phyloP scores from a whole-genome alignment of 257 asterid species.

The Avicennia marina region DNA sequence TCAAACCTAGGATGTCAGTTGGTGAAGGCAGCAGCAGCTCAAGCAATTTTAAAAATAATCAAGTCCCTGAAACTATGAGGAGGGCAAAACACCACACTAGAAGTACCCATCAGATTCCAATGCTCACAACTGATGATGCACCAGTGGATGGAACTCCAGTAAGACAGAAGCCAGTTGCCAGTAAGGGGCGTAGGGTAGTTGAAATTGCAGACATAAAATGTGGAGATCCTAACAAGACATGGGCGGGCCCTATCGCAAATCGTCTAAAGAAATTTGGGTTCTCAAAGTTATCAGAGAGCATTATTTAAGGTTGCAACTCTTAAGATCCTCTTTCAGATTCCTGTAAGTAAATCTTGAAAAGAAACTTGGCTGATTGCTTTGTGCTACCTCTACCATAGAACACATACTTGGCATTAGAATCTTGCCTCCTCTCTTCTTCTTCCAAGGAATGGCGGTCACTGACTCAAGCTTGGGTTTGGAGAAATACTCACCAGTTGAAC shows the following conservation, averaged over 20 bases:
- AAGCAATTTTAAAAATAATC: constrained; percentile 13
- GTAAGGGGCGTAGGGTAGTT: constrained; percentile 40
- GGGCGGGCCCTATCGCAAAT: constrained; percentile 54
- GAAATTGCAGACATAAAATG: constrained; percentile 81
- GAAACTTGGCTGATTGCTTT: constrained; percentile 23
- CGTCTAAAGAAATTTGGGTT: constrained; percentile 65
- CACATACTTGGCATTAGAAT: constrained; percentile 45
- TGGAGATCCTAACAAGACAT: constrained; percentile 45
- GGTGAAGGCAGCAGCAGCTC: constrained; percentile 54
- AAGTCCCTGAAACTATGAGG: constrained; percentile 27
- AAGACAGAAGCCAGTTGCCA: constrained; percentile 45
- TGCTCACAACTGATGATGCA: constrained; percentile 45
- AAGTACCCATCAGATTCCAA: constrained; percentile 53
- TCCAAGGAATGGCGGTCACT: constrained; percentile 20
- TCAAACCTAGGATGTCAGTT: constrained; percentile 26
- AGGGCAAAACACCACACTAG: constrained; percentile 39
- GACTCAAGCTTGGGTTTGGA: constrained; percentile 23
- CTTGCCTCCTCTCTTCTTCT: constrained; percentile 41
- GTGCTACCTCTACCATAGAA: constrained; percentile 46
- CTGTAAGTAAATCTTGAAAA: constrained; percentile 19
- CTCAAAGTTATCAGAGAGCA: constrained; percentile 53
- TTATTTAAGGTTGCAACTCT: constrained; percentile 17
- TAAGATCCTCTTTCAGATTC: constrained; percentile 27
- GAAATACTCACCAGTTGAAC: constrained; percentile 15
- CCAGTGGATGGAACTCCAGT: constrained; percentile 57